These are phyloP conservation scores for Alternaria gansuensis DNA, from an alignment of 2,329 filamentous ascomycete species.

Conservation along the genomic window DNA sequence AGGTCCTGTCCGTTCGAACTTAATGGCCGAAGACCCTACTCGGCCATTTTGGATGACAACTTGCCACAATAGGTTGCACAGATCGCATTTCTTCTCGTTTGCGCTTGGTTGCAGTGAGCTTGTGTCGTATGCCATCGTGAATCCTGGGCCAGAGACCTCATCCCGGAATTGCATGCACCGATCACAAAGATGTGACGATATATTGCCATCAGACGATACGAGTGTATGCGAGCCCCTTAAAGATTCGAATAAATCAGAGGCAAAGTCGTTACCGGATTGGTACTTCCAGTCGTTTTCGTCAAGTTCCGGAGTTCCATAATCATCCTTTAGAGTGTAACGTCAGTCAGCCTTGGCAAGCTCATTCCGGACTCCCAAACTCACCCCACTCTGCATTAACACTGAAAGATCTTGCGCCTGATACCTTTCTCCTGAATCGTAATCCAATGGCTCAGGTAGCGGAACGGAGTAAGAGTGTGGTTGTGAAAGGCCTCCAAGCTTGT, in stretches of 20 bases:
- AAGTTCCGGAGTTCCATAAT: constrained; percentile 13
- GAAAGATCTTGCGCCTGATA: background rate
- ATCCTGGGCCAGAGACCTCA: background rate
- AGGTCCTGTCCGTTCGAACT: constrained; percentile 4
- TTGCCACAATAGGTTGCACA: background rate
- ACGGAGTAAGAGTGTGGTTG: background rate
- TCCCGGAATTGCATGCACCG: background rate
- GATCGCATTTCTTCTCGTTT: background rate
- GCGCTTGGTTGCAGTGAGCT: background rate
- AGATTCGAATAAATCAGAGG: background rate
- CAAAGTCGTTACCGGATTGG: background rate
- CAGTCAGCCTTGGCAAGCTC: background rate
- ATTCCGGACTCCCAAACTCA: background rate
- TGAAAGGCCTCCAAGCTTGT: background rate
- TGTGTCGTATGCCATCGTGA: background rate
- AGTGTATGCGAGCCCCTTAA: background rate
- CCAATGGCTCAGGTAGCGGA: background rate
- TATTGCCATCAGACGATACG: background rate
- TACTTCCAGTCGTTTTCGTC: constrained; percentile 14
- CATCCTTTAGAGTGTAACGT: background rate
- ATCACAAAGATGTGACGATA: background rate
- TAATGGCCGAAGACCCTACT: background rate
- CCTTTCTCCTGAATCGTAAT: background rate
- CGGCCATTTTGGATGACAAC: background rate
- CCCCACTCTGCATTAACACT: background rate